Evolutionary conservation across 2,329 filamentous ascomycete genomes (phyloP), one percentile per base, ranked within the genome.

Genomic region (Alternaria longipes): DNA sequence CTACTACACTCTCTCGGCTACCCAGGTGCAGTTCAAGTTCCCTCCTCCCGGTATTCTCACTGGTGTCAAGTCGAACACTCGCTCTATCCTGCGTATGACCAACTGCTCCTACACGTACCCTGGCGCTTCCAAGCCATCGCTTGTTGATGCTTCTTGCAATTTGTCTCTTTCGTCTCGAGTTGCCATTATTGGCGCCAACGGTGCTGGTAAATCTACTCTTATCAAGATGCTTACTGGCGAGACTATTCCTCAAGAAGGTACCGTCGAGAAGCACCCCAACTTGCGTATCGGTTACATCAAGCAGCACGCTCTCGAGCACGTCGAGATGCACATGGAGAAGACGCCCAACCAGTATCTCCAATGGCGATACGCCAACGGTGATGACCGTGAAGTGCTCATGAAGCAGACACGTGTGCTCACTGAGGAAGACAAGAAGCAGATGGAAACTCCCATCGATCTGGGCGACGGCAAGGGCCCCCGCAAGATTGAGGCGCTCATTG

Each of bases 201-300:
- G 95, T 86, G 95, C 95, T 42, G 95, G 95, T 78, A 99, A 99
- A 82, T 97, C 94, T 12, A 99, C 95, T 0, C 88, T 99, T 64
- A 97, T 99, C 84, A 99, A 99, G 84, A 86, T 99, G 62, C 86
- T 99, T 60, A 99, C 95, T 11, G 95, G 94, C 70, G 95, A 98
- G 80, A 88, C 90, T 20, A 90, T 97, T 68, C 95, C 92, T 16
- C 91, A 91, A 64, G 81, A 82, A 20, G 95, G 95, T 65, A 92
- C 89, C 78, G 95, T 99, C 24, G 94, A 98, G 85, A 98, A 98
- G 85, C 95, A 99, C 80, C 95, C 95, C 69, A 99, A 99, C 80
- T 83, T 99, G 75, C 94, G 95, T 85, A 97, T 99, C 73, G 95
- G 95, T 56, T 99, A 99, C 84, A 98, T 99, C 84, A 98, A 98